Evolutionary conservation across 2,329 filamentous ascomycete genomes (phyloP).

Genomic region (Aspergillus intermedius): DNA sequence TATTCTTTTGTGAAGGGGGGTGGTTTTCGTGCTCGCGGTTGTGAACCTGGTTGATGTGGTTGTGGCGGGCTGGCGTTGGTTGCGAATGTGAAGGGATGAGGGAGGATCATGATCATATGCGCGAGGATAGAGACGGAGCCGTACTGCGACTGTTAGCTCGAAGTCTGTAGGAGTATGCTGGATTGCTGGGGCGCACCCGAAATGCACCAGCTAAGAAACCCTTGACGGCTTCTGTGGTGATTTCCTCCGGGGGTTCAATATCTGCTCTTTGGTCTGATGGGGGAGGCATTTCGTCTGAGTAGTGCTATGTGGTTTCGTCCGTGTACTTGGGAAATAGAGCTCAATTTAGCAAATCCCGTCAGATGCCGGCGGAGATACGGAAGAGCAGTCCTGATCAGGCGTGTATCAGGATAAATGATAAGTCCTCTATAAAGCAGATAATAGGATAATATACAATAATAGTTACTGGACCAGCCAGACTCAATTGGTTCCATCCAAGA

Average conservation of each 20-base stretch:
- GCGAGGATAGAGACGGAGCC: slow-evolving; percentile 41
- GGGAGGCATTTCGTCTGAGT: slow-evolving; percentile 30
- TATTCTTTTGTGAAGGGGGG: slow-evolving; percentile 24
- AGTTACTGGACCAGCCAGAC: too few species aligned
- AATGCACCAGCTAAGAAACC: slow-evolving; percentile 40
- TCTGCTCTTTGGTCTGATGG: slow-evolving; percentile 33
- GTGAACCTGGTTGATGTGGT: slow-evolving; percentile 3
- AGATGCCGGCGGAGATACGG: too few species aligned
- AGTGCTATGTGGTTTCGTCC: too few species aligned
- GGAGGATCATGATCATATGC: slow-evolving; percentile 39
- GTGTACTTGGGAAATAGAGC: too few species aligned
- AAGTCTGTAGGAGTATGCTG: background rate
- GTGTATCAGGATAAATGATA: too few species aligned
- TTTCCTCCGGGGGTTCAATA: slow-evolving; percentile 37
- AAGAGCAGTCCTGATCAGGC: too few species aligned
- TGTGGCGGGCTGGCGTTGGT: slow-evolving; percentile 20
- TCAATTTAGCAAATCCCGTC: too few species aligned
- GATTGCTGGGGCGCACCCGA: slow-evolving; percentile 27
- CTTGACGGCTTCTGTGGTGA: slow-evolving; percentile 34
- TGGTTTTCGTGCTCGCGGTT: slow-evolving; percentile 1
- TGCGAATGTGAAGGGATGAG: slow-evolving; percentile 37
- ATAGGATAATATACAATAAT: too few species aligned
- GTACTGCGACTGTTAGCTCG: slow-evolving; percentile 23
- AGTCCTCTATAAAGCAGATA: too few species aligned
- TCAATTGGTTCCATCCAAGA: too few species aligned